phyloP scores from a whole-genome alignment of 352 stramenopile species.

The Aphanomyces cochlioides region DNA sequence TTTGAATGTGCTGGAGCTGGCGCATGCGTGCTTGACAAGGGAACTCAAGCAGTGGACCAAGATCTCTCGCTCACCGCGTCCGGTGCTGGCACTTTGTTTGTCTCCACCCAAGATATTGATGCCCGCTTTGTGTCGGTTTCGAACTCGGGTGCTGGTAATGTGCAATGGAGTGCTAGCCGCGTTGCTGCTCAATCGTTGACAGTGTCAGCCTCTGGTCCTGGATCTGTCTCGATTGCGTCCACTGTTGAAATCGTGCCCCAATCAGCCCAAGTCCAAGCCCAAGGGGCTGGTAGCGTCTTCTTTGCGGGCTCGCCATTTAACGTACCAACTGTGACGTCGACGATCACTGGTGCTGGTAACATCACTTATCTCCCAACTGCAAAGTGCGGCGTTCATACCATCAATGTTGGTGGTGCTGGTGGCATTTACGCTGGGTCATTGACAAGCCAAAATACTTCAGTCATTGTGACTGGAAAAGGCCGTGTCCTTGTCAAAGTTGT shows the following conservation, averaged over 20 bases:
- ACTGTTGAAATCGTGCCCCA: constrained; percentile 19
- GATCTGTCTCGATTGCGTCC: constrained; percentile 10
- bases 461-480: constrained; percentile 8
- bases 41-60: constrained; percentile 4
- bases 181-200: constrained; percentile 14
- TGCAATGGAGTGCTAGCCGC: constrained; percentile 20
- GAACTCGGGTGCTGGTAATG: constrained; percentile 8
- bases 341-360: constrained; percentile 17
- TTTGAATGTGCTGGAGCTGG: constrained; percentile 24
- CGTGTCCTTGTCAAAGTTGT: constrained; percentile 8
- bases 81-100: constrained; percentile 21
- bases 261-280: background rate
- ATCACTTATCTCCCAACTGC: constrained; percentile 26
- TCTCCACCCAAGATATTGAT: constrained; percentile 20
- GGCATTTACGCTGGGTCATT: constrained; percentile 24
- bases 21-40: constrained; percentile 18
- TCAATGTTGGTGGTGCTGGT: background rate
- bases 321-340: constrained; percentile 11
- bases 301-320: constrained; percentile 18
- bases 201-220: background rate
- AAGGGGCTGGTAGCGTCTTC: constrained; percentile 20
- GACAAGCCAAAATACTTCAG: constrained; percentile 16
- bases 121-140: constrained; percentile 15
- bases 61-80: constrained; percentile 22
- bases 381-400: constrained; percentile 19